Evolutionary conservation across 495 filamentous ascomycete species (phyloP), one percentile per base, ranked within the genome.

Genomic region (Aspergillus egyptiacus): DNA sequence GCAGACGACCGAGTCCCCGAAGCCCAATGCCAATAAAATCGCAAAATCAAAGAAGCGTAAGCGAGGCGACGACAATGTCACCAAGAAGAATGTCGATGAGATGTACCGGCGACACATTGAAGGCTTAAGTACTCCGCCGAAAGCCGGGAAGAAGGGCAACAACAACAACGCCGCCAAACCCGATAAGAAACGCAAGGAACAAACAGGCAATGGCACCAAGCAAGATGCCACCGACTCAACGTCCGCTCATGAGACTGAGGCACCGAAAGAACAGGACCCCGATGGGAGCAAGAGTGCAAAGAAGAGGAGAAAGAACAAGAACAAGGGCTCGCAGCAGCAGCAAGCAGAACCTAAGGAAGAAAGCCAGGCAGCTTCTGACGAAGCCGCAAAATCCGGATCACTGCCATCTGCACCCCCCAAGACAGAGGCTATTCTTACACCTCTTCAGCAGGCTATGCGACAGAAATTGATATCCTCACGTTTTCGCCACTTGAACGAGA

Each of bases 401-500:
- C 37, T 65, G 43, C 59, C 68, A 17, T 55, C 58, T 18, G 54
- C 59, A 49, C 67, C 60, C 23, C 72, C 59, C 25, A 68, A 60
- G 34, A 61, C 53, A 37, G 63, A 58, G 2, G 64, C 68, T 30
- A 84, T 80, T 42, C 78, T 98, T 49, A 98, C 93, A 0, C 90
- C 93, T 24, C 78, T 98, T 41, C 93, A 98, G 73, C 81, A 84
- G 48, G 81, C 84, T 3, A 98, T 98, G 93, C 85, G 85, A 47
- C 80, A 87, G 52, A 97, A 97, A 68, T 82, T 98, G 46, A 76
- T 90, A 47, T 89, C 87, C 5, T 89, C 93, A 11, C 91, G 93
- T 50, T 98, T 98, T 79, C 89, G 93, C 55, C 88, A 96, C 64
- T 80, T 98, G 51, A 98, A 98, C 70, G 83, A 98, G 69, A 89